Evolutionary conservation across 164 flowering plant genomes (phyloP).

Genomic region (Amborella trichopoda): DNA sequence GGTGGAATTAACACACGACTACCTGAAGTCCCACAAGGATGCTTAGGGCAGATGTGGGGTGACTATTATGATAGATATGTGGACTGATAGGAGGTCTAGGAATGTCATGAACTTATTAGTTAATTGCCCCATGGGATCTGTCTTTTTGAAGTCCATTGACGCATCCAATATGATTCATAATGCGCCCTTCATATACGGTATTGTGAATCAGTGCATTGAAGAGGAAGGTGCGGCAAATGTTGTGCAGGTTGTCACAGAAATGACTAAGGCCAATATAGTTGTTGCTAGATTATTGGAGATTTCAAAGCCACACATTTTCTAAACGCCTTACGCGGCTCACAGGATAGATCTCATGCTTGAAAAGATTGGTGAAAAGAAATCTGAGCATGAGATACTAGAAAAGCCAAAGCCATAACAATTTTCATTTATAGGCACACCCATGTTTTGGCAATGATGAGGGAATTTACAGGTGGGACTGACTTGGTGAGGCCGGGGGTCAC

Average conservation of each 20-base stretch:
- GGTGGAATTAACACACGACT: constrained; percentile 28
- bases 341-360: constrained; percentile 3
- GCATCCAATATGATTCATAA: constrained; percentile 46
- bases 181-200: constrained; percentile 35
- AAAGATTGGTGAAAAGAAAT: background rate
- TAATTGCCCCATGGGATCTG: constrained; percentile 53
- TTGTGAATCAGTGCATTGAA: constrained; percentile 64
- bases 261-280: constrained; percentile 44
- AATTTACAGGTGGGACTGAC: background rate
- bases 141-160: constrained; percentile 59
- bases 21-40: constrained; percentile 34
- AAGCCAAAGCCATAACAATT: background rate
- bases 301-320: background rate
- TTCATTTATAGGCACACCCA: background rate
- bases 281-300: constrained; percentile 15
- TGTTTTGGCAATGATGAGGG: background rate
- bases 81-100: constrained; percentile 53
- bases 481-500: background rate
- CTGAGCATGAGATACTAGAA: background rate
- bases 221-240: constrained; percentile 75
- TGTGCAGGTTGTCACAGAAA: constrained; percentile 68
- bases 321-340: constrained; percentile 9
- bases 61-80: constrained; percentile 65
- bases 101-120: constrained; percentile 51
- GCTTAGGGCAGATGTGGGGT: constrained; percentile 60